phyloP scores from a whole-genome alignment of 2,329 filamentous ascomycete genomes.

The Colletotrichum kahawae region DNA sequence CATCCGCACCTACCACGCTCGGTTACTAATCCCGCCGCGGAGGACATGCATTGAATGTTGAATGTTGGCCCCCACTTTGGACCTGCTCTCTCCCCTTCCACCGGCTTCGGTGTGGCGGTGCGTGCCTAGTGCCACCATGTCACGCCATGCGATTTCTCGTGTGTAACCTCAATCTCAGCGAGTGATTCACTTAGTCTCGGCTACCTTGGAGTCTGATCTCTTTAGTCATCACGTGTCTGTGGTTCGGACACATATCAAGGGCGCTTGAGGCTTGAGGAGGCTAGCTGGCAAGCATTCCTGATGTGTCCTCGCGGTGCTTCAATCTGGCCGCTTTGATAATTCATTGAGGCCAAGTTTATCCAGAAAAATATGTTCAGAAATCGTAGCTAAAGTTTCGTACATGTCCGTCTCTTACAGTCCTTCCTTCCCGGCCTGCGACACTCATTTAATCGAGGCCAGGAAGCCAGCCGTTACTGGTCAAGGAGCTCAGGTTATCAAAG shows the following conservation, averaged over 20 bases:
- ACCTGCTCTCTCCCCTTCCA: conserved; percentile 4
- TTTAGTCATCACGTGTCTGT: neutral
- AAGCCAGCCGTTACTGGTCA: conserved; percentile 38
- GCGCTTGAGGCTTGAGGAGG: neutral
- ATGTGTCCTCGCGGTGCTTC: neutral
- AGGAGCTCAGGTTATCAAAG: conserved; percentile 37
- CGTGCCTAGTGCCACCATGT: neutral
- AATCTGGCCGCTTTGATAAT: neutral
- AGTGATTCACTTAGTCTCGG: neutral
- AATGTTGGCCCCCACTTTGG: neutral
- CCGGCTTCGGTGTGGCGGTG: conserved; percentile 19
- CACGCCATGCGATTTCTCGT: neutral
- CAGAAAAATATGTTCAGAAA: neutral
- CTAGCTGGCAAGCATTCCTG: neutral
- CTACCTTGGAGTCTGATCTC: neutral
- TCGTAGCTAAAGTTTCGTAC: neutral
- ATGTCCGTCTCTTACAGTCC: neutral
- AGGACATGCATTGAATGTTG: neutral
- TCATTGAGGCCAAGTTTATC: neutral
- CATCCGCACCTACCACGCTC: neutral
- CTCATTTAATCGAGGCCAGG: conserved; percentile 37
- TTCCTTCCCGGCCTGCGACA: neutral
- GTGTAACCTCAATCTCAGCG: neutral
- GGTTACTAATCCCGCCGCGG: conserved; percentile 1
- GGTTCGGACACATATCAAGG: neutral